Evolutionary conservation across 345 rosid genomes (phyloP).

Genomic region (Anacardium occidentale): DNA sequence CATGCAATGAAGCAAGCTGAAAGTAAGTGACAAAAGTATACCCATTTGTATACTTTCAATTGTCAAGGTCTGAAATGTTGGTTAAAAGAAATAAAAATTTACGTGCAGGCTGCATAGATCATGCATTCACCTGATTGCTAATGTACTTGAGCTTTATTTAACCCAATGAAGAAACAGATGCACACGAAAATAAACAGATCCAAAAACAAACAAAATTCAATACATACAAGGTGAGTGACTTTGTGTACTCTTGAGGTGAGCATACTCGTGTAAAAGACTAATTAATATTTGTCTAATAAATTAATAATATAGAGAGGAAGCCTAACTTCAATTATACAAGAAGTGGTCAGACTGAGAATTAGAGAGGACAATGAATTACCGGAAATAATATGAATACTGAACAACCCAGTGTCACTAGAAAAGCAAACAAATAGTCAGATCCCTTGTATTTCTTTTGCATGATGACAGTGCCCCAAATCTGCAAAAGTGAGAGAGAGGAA

Average conservation of each 20-base stretch:
- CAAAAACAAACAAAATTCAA: not conserved
- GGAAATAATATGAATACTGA: slow-evolving; percentile 86
- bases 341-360: not conserved
- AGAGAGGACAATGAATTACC: slow-evolving; percentile 39
- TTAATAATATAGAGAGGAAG: not conserved
- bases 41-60: not conserved
- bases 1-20: not conserved
- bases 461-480: slow-evolving; percentile 88
- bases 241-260: not conserved
- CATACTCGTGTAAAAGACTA: not conserved
- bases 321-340: not conserved
- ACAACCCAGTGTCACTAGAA: slow-evolving; percentile 88
- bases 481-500: slow-evolving; percentile 7
- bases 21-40: not conserved
- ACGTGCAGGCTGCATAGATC: not conserved
- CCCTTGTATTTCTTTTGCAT: slow-evolving; percentile 93
- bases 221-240: too few species aligned
- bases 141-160: not conserved
- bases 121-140: not conserved
- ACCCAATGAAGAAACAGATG: not conserved
- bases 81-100: not conserved
- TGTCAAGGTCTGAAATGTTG: not conserved
- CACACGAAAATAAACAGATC: not conserved
- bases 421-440: slow-evolving; percentile 77
- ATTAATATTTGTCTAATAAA: not conserved